Evolutionary conservation across 1,139 yeast genomes (phyloP).

Genomic region (Fermentozyma sake): DNA sequence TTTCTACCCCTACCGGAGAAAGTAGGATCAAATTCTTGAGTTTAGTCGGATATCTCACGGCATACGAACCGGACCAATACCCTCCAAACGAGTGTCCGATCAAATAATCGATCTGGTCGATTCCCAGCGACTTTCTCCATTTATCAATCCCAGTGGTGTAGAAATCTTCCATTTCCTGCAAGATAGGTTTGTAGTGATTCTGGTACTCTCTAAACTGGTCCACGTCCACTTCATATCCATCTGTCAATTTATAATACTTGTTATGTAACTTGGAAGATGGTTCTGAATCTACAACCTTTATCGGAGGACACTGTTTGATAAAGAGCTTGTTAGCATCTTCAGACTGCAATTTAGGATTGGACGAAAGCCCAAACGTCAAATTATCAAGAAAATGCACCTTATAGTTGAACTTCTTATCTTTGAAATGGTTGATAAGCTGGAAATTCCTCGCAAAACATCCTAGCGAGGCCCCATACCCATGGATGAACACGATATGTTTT

Average conservation of each 20-base stretch:
- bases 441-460: conserved; percentile 83
- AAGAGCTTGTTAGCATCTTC: conserved; percentile 31
- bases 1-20: conserved; percentile 89
- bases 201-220: conserved; percentile 26
- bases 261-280: conserved; percentile 32
- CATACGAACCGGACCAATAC: conserved; percentile 43
- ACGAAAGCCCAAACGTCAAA: conserved; percentile 79
- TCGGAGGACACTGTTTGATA: conserved; percentile 25
- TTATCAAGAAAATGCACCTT: conserved; percentile 74
- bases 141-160: conserved; percentile 34
- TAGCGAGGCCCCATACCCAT: conserved; percentile 89
- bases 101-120: conserved; percentile 35
- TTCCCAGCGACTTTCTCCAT: conserved; percentile 31
- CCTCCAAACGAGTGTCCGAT: conserved; percentile 48
- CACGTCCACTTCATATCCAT: conserved; percentile 27
- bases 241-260: conserved; percentile 40
- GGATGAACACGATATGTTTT: conserved; percentile 61
- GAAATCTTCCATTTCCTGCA: conserved; percentile 35
- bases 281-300: conserved; percentile 26
- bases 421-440: conserved; percentile 38
- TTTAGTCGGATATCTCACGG: conserved; percentile 45
- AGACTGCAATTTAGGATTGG: conserved; percentile 54
- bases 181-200: conserved; percentile 37
- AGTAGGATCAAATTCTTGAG: conserved; percentile 67
- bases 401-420: conserved; percentile 38